These are phyloP conservation scores for Suillus occidentalis DNA, from an alignment of 768 basidiomycete genomes.

Conservation along the genomic window DNA sequence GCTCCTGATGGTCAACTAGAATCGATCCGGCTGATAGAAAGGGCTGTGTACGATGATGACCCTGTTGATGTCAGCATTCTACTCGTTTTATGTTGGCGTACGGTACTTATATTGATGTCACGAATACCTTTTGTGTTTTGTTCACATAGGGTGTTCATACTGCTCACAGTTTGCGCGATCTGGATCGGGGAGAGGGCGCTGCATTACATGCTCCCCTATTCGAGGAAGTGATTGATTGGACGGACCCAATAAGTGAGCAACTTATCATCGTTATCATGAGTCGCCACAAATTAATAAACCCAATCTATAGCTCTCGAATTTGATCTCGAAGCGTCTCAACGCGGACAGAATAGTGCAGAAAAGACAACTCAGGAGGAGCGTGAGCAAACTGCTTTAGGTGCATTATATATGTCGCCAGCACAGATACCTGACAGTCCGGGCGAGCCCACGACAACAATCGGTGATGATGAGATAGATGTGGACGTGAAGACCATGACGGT, in stretches of 20 bases:
- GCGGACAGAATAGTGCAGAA: conserved; percentile 71
- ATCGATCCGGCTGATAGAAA: conserved; percentile 77
- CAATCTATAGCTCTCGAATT: conserved; percentile 64
- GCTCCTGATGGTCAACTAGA: conserved; percentile 72
- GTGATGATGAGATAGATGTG: conserved; percentile 70
- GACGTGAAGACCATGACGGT: conserved; percentile 65
- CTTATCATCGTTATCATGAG: conserved; percentile 19
- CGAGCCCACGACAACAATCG: conserved; percentile 59
- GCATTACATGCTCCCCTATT: conserved; percentile 81
- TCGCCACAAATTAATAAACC: conserved; percentile 18
- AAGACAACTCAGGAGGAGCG: conserved; percentile 71
- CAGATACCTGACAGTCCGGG: conserved; percentile 80
- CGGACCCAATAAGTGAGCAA: conserved; percentile 74
- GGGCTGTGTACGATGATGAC: conserved; percentile 88
- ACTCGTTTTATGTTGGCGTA: conserved; percentile 39
- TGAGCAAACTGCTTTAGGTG: conserved; percentile 74
- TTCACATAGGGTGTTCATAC: conserved; percentile 69
- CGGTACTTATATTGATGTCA: conserved; percentile 50
- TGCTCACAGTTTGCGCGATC: conserved; percentile 73
- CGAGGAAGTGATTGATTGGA: conserved; percentile 87
- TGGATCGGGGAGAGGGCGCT: conserved; percentile 86
- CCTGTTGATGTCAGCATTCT: conserved; percentile 75
- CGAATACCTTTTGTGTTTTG: conserved; percentile 31
- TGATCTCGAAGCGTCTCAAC: conserved; percentile 51
- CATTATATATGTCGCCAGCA: conserved; percentile 66